Percentiles rank a stretch among this genome's conserved stretches.
Evolutionary conservation across 768 basidiomycete genomes (phyloP).

Genomic region (Chalciporus piperatus): DNA sequence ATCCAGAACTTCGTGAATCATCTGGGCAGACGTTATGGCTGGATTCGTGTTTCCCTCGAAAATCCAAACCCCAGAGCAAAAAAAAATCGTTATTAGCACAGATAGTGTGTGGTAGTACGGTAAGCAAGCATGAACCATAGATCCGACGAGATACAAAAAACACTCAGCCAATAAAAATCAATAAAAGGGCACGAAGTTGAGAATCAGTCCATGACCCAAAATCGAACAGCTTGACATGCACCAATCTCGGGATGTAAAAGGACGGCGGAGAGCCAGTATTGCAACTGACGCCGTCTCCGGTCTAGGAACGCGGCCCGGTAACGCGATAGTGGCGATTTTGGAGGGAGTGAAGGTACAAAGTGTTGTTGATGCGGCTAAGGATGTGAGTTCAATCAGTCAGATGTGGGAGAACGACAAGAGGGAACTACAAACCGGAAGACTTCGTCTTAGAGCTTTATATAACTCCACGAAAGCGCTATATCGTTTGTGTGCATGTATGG

Average conservation of each 20-base stretch:
- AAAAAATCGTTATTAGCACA: too few relatives aligned
- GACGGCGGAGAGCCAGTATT: slow-evolving; percentile 64
- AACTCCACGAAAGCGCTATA: slow-evolving; percentile 66
- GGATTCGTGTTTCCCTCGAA: too few relatives aligned
- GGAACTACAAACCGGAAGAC: slow-evolving; percentile 47
- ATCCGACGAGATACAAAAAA: neutral
- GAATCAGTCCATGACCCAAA: slow-evolving; percentile 54
- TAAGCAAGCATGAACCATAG: neutral
- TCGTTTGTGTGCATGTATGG: slow-evolving; percentile 63
- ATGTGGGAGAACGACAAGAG: neutral
- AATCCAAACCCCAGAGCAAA: too few relatives aligned
- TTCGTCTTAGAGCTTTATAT: slow-evolving; percentile 42
- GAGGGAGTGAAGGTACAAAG: slow-evolving; percentile 59
- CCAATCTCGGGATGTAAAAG: slow-evolving; percentile 72
- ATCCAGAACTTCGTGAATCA: too few relatives aligned
- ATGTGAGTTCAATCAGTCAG: neutral
- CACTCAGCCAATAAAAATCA: neutral
- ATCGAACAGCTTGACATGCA: slow-evolving; percentile 52
- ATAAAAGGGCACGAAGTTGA: neutral
- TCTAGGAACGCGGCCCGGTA: slow-evolving; percentile 71
- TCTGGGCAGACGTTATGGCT: too few relatives aligned
- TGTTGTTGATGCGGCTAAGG: slow-evolving; percentile 42
- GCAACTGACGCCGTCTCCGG: slow-evolving; percentile 52
- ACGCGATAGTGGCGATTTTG: slow-evolving; percentile 64
- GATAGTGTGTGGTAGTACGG: too few relatives aligned